Conservation (phyloP, 305 asterid species). For the Fraxinus velutina region DNA sequence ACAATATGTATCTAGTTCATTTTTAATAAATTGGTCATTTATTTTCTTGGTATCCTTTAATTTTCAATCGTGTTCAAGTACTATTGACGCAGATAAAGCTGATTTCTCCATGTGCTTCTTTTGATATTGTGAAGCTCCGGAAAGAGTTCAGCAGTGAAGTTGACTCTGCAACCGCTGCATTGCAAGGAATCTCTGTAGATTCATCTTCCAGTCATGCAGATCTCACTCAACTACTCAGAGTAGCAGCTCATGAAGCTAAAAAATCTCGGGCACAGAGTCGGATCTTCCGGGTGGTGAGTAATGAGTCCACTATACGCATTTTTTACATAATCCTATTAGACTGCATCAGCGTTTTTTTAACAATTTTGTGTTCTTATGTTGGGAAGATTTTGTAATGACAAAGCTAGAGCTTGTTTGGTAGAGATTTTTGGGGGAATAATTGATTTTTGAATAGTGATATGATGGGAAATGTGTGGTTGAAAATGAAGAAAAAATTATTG, state of each 20-base stretch:
- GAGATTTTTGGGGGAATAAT: no score
- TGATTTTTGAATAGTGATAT: no score
- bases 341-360: not conserved
- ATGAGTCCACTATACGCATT: constrained; percentile 6
- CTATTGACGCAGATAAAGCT: constrained; percentile 12
- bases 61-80: constrained; percentile 10
- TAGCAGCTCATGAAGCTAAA: constrained; percentile 88
- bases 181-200: constrained; percentile 62
- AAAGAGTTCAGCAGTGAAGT: constrained; percentile 84
- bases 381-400: not conserved
- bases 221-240: constrained; percentile 76
- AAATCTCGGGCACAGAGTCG: constrained; percentile 83
- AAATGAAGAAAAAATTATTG: no score
- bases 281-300: constrained; percentile 84
- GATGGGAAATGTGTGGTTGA: no score
- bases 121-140: constrained; percentile 46
- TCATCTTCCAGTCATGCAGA: constrained; percentile 62
- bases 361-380: not conserved
- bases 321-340: not conserved
- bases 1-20: not conserved
- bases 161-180: constrained; percentile 62
- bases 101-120: constrained; percentile 23
- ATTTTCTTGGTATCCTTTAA: not conserved
- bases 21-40: not conserved
- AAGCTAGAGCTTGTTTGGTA: not conserved